A percentile compares a stretch with the other conserved stretches of the same genome.
These are phyloP conservation scores for Chamaenerion angustifolium DNA, from an alignment of 345 rosid genomes.

Conservation along the genomic window DNA sequence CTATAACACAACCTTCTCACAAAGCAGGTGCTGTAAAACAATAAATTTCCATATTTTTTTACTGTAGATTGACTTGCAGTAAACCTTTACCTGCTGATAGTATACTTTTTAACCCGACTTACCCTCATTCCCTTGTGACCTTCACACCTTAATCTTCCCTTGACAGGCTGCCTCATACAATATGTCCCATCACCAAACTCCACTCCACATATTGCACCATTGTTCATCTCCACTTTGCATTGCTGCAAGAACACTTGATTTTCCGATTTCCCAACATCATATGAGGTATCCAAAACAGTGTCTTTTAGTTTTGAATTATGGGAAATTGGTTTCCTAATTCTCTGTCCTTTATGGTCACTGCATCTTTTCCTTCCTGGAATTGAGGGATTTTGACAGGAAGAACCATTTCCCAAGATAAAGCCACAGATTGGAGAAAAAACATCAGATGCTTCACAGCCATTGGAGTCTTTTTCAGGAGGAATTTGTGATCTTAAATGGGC, in stretches of 20 bases:
- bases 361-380: conserved; percentile 64
- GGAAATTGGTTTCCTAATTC: conserved; percentile 14
- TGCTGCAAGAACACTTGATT: background rate
- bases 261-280: conserved; percentile 2
- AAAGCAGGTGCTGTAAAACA: too few species aligned
- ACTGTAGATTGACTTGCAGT: too few species aligned
- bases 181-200: conserved; percentile 29
- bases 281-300: background rate
- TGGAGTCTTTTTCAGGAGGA: background rate
- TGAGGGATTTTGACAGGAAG: conserved; percentile 30
- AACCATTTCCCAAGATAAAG: conserved; percentile 31
- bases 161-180: conserved; percentile 29
- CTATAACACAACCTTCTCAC: too few species aligned
- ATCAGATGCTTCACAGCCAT: background rate
- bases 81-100: background rate
- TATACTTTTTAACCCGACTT: conserved; percentile 10
- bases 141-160: conserved; percentile 50
- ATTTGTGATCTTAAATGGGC: background rate
- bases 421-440: conserved; percentile 24
- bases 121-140: conserved; percentile 59
- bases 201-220: conserved; percentile 30
- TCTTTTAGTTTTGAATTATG: background rate
- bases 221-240: background rate
- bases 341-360: conserved; percentile 47
- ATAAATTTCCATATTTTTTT: too few species aligned